These are phyloP conservation scores for Tolypocladium album DNA, from an alignment of 2,329 filamentous ascomycete species.

Conservation along the genomic window DNA sequence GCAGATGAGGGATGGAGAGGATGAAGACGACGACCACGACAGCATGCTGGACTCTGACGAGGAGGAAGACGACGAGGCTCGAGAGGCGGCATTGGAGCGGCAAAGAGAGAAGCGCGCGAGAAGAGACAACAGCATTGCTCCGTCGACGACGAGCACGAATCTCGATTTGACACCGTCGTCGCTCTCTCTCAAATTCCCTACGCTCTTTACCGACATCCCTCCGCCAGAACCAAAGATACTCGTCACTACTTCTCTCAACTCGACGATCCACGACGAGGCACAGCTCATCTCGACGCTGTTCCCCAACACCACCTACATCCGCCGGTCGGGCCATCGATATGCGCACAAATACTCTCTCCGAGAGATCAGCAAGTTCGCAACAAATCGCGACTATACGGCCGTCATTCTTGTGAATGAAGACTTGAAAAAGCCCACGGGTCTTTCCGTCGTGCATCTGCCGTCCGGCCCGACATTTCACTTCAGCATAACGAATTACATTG, in stretches of 20 bases:
- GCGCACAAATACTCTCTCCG: conserved; percentile 84
- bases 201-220: conserved; percentile 48
- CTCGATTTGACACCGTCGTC: conserved; percentile 52
- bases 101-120: conserved; percentile 33
- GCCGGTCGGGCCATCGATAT: conserved; percentile 71
- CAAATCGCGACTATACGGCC: conserved; percentile 72
- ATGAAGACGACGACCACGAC: conserved; percentile 52
- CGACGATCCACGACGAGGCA: conserved; percentile 76
- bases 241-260: conserved; percentile 83
- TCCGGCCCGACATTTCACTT: conserved; percentile 88
- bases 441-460: conserved; percentile 79
- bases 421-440: conserved; percentile 68
- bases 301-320: conserved; percentile 80
- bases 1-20: conserved; percentile 30
- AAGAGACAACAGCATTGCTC: conserved; percentile 39
- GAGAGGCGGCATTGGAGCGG: conserved; percentile 28
- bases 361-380: conserved; percentile 80
- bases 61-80: conserved; percentile 40
- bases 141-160: conserved; percentile 52
- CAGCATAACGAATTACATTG: conserved; percentile 79
- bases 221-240: conserved; percentile 70
- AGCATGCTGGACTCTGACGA: conserved; percentile 68
- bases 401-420: conserved; percentile 84
- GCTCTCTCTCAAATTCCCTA: conserved; percentile 50
- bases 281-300: conserved; percentile 70